Evolutionary conservation across 1,139 yeast genomes (phyloP).

Genomic region (Hyphopichia fennica): DNA sequence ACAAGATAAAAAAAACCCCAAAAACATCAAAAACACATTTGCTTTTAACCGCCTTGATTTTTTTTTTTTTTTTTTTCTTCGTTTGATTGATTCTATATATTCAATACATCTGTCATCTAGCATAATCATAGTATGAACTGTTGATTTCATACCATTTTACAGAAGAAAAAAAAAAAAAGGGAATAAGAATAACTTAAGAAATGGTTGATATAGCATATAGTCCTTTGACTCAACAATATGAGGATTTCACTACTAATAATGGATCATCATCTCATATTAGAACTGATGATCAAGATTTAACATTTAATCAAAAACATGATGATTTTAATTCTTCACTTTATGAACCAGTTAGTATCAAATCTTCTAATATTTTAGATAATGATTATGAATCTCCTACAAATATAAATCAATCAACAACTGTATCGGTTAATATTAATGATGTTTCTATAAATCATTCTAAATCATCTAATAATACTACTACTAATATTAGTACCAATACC

Average conservation of each 20-base stretch:
- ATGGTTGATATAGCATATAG: background rate
- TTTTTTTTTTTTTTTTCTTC: no score
- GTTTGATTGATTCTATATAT: no score
- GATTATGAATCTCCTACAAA: background rate
- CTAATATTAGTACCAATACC: background rate
- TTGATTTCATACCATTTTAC: no score
- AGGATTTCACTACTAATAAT: background rate
- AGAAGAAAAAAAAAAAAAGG: no score
- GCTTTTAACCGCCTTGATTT: no score
- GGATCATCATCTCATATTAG: background rate
- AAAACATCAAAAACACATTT: no score
- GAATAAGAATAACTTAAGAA: no score
- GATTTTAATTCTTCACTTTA: background rate
- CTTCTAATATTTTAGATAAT: no score
- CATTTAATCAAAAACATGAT: background rate
- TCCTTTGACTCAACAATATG: background rate
- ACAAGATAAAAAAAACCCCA: no score
- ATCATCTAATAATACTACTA: background rate
- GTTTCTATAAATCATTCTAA: background rate
- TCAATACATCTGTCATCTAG: no score
- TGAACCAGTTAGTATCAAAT: background rate
- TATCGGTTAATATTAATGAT: background rate
- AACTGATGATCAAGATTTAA: background rate
- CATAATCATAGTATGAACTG: no score
- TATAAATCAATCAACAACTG: background rate